Evolutionary conservation across 139 green algal species (phyloP).

Genomic region (Chlorella sp.): DNA sequence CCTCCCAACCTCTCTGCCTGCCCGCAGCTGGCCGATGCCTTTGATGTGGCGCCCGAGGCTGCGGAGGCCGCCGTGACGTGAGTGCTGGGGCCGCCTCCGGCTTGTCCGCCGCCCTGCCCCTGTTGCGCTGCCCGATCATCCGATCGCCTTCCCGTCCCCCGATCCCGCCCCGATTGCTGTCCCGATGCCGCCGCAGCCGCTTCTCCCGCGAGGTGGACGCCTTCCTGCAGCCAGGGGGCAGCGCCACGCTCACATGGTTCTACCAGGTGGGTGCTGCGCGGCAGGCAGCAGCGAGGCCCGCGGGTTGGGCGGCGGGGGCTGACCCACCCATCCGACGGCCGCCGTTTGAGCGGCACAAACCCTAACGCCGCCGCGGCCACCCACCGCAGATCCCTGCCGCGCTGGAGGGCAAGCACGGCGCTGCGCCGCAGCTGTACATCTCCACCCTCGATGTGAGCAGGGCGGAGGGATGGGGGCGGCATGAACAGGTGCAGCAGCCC

Average conservation of each 20-base stretch:
- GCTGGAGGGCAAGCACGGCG: constrained; percentile 61
- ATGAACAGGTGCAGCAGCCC: no score
- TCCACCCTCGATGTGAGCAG: constrained; percentile 10
- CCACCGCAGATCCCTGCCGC: background rate
- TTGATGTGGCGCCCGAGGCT: background rate
- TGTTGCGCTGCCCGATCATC: background rate
- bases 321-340: background rate
- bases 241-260: constrained; percentile 63
- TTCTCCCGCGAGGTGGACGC: constrained; percentile 65
- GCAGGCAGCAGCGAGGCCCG: no score
- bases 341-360: background rate
- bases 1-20: no score
- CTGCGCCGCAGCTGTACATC: constrained; percentile 44
- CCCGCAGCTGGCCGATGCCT: constrained; percentile 8
- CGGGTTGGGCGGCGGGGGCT: no score
- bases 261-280: constrained; percentile 58
- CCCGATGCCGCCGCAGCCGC: constrained; percentile 45
- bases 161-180: background rate
- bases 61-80: constrained; percentile 6
- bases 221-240: constrained; percentile 68
- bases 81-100: background rate
- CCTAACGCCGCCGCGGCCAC: background rate
- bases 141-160: background rate
- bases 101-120: background rate
- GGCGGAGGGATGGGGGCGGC: no score